These are phyloP conservation scores for Gossypium trilobum DNA, from an alignment of 441 rosid species.

Conservation along the genomic window DNA sequence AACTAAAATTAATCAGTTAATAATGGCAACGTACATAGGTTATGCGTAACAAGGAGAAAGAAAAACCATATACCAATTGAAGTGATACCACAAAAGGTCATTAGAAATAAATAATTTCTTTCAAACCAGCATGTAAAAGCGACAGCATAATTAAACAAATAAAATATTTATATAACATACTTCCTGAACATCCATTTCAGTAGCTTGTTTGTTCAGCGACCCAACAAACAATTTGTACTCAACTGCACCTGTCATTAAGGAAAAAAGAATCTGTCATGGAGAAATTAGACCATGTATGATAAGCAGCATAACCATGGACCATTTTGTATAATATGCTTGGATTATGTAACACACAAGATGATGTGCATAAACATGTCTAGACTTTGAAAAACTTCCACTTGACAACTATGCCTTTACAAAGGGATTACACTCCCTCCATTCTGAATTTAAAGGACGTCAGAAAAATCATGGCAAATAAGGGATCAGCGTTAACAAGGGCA, in stretches of 20 bases:
- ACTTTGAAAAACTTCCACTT: background rate
- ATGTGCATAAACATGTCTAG: background rate
- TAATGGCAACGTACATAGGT: background rate
- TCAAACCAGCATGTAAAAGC: background rate
- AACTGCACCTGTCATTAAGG: conserved; percentile 54
- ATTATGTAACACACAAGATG: background rate
- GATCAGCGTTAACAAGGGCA: background rate
- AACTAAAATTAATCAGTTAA: background rate
- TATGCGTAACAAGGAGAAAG: background rate
- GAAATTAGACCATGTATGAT: conserved; percentile 9
- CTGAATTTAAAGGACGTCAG: background rate
- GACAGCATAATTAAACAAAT: conserved; percentile 11
- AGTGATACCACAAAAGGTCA: background rate
- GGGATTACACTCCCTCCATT: background rate
- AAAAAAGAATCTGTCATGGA: conserved; percentile 15
- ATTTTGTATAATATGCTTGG: background rate
- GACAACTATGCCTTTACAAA: background rate
- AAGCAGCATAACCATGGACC: conserved; percentile 8
- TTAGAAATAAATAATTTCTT: background rate
- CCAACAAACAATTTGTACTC: conserved; percentile 97
- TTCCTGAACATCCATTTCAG: conserved; percentile 90
- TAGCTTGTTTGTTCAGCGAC: conserved; percentile 86
- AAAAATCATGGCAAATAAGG: background rate
- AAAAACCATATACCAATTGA: background rate
- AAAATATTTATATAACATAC: conserved; percentile 33